Conservation (phyloP, 768 basidiomycete species). For the Trametes villosa region DNA sequence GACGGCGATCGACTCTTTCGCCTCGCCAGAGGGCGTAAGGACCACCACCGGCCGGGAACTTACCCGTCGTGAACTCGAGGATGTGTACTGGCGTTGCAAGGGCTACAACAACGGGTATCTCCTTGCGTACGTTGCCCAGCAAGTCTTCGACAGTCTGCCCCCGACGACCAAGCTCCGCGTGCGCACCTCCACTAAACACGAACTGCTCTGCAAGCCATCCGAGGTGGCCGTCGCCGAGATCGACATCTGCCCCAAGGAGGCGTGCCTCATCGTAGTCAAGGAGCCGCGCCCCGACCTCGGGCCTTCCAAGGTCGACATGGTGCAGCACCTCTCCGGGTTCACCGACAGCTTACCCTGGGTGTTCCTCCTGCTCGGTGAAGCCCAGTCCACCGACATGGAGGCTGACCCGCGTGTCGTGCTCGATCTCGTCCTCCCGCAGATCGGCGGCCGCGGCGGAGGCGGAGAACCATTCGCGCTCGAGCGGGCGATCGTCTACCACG, state of each 20-base stretch:
- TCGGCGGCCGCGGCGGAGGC: slow-evolving; percentile 26
- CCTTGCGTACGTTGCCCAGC: slow-evolving; percentile 25
- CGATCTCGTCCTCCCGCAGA: slow-evolving; percentile 23
- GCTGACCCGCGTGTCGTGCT: slow-evolving; percentile 24
- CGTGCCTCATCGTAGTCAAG: slow-evolving; percentile 23
- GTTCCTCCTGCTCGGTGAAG: slow-evolving; percentile 24
- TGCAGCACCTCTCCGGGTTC: slow-evolving; percentile 24
- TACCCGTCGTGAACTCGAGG: slow-evolving; percentile 27
- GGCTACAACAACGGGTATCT: slow-evolving; percentile 25
- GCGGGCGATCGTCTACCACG: slow-evolving; percentile 24
- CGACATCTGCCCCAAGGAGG: slow-evolving; percentile 17
- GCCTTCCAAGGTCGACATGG: slow-evolving; percentile 11
- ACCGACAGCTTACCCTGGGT: slow-evolving; percentile 20
- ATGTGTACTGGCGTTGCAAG: slow-evolving; percentile 31
- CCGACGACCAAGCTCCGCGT: slow-evolving; percentile 20
- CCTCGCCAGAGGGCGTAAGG: slow-evolving; percentile 21
- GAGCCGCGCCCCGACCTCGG: slow-evolving; percentile 22
- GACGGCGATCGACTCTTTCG: slow-evolving; percentile 19
- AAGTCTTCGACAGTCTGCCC: slow-evolving; percentile 27
- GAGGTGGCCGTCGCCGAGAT: slow-evolving; percentile 23
- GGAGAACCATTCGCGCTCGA: slow-evolving; percentile 30
- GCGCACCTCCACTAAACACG: slow-evolving; percentile 25
- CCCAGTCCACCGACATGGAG: slow-evolving; percentile 17
- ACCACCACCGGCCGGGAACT: slow-evolving; percentile 7
- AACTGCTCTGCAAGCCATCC: slow-evolving; percentile 19